phyloP scores from a whole-genome alignment of 2,329 filamentous ascomycete genomes.

The Calonectria honghensis region DNA sequence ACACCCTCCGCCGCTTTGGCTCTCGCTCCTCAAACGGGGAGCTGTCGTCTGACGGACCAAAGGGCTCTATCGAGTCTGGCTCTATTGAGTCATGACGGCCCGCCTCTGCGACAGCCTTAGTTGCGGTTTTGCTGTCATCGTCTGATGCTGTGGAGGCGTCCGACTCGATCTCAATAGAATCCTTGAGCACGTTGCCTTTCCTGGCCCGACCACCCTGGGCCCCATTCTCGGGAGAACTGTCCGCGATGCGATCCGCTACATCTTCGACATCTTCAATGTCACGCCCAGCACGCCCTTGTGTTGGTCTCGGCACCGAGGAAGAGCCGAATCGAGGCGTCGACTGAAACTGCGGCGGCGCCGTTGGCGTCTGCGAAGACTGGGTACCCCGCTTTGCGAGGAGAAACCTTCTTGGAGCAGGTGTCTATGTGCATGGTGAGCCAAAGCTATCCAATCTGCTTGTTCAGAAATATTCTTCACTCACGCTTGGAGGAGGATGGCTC shows the following conservation, averaged over 20 bases:
- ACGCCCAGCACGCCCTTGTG: conserved; percentile 51
- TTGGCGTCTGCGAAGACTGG: conserved; percentile 58
- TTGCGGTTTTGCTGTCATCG: conserved; percentile 30
- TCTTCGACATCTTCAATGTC: conserved; percentile 61
- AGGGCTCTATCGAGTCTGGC: conserved; percentile 33
- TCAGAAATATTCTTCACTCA: conserved; percentile 35
- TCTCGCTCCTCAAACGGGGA: conserved; percentile 47
- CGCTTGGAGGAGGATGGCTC: conserved; percentile 55
- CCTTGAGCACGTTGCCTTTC: conserved; percentile 42
- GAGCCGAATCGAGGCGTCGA: conserved; percentile 63
- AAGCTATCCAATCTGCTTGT: background rate
- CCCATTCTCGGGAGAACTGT: conserved; percentile 33
- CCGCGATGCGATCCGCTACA: conserved; percentile 46
- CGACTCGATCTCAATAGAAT: conserved; percentile 58
- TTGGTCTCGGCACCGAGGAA: conserved; percentile 56
- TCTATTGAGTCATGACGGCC: conserved; percentile 28
- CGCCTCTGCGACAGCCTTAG: conserved; percentile 32
- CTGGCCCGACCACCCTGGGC: conserved; percentile 29
- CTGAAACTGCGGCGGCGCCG: conserved; percentile 58
- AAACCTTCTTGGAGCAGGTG: conserved; percentile 63
- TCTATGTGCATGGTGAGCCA: conserved; percentile 54
- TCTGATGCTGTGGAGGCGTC: conserved; percentile 47
- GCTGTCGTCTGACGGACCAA: conserved; percentile 27
- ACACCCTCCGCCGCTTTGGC: conserved; percentile 55
- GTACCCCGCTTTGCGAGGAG: conserved; percentile 60